Evolutionary conservation across 2,329 filamentous ascomycete species (phyloP).

Genomic region (Fusarium acutatum): DNA sequence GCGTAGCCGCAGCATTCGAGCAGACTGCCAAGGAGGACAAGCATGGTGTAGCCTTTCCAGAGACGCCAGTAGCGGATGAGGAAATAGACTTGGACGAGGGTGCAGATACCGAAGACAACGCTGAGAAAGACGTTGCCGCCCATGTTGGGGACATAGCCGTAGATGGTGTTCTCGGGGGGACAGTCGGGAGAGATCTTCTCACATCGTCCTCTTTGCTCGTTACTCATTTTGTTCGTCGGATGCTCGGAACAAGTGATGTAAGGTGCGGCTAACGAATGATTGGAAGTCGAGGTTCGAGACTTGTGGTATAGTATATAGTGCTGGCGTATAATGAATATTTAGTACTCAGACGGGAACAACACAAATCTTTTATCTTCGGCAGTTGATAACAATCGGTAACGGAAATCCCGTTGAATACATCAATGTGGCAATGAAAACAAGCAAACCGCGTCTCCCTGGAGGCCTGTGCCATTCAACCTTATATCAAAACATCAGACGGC

Average conservation of each 20-base stretch:
- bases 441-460: neutral
- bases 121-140: neutral
- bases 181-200: neutral
- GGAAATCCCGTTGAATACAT: neutral
- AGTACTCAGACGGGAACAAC: neutral
- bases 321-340: neutral
- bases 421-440: neutral
- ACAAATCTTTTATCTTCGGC: neutral
- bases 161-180: neutral
- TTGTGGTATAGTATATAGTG: neutral
- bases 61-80: neutral
- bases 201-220: neutral
- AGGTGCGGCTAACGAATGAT: accelerated
- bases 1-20: neutral
- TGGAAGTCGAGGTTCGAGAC: neutral
- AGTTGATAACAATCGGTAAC: accelerated
- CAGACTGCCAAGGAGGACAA: neutral
- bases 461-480: neutral
- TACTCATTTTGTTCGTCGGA: neutral
- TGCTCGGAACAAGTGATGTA: accelerated
- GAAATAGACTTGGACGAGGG: neutral
- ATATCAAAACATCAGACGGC: neutral
- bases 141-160: neutral
- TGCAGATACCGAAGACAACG: neutral
- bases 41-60: neutral